Base-by-base conservation (phyloP, 1,284 basidiomycete species). In the Fistulinella cinereoalba region DNA sequence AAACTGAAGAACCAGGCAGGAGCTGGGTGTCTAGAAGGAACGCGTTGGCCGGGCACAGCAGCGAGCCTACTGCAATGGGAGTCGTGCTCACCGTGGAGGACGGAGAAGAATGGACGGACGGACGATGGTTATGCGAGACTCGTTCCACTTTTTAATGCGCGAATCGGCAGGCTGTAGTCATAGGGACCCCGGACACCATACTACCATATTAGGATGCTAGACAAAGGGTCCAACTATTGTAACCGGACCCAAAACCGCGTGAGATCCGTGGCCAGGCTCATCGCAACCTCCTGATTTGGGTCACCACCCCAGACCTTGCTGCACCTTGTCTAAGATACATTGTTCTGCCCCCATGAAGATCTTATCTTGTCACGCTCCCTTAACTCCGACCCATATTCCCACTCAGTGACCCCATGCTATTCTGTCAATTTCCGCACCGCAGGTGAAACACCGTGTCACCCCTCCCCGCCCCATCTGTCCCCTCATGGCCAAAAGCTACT, bases 91-190 rank as follows among this genome's bases (percentile, higher is more conserved):
- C 31, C 18, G 33, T 22, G 16, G 6, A 27, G 32, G 18, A 19
- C 21, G 19, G 2, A 13, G 24, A 27, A 18, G 12, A 27, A 29
- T 6, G 41, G 25, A 27, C 25, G 25, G 11, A 11, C 25, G 25
- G 31, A 7, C 31, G n/a, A 32, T 15, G 15, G 8, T 8, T 32
- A 9, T 16, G 13, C 8, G 31, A 47, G 32, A 29, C 61, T 64
- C 61, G 62, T 62, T 34, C 58, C 58, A 64, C 58, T 62, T 60
- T 59, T 60, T 55, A 44, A 29, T 42, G 44, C 37, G 33, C 55
- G 39, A 50, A 28, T 53, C 61, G 57, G 61, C 48, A 52, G 52
- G 19, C 33, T 22, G 31, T 56, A 29, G 41, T 6, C 2, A 0
- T 12, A 1, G 7, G 6, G 59, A 62, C 58, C 58, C 57, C 60